Percentiles rank a stretch among this genome's conserved stretches.
These are phyloP conservation scores for Eutypa lata DNA, from an alignment of 2,329 filamentous ascomycete genomes.

Conservation along the genomic window DNA sequence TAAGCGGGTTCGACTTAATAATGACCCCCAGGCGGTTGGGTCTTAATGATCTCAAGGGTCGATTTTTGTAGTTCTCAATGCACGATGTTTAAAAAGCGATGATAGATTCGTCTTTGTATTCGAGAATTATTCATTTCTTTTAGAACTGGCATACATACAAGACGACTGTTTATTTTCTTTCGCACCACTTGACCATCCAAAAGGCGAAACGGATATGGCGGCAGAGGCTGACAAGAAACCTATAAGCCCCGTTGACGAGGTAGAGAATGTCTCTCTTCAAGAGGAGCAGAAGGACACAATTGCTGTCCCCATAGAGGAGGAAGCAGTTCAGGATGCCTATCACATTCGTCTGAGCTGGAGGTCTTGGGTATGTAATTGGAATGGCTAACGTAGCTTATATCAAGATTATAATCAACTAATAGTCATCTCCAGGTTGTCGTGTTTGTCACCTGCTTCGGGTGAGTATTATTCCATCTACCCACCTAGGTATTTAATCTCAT, in stretches of 20 bases:
- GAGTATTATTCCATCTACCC: conserved; percentile 12
- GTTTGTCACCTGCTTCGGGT: conserved; percentile 48
- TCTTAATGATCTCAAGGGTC: background rate
- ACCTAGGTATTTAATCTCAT: background rate
- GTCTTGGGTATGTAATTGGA: conserved; percentile 41
- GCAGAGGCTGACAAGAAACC: background rate
- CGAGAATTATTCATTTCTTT: too few species aligned
- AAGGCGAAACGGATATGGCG: background rate
- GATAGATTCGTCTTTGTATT: too few species aligned
- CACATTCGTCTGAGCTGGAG: conserved; percentile 52
- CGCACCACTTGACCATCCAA: too few species aligned
- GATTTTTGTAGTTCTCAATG: too few species aligned
- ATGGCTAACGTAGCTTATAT: background rate
- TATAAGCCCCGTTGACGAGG: background rate
- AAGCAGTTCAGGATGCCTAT: conserved; percentile 27
- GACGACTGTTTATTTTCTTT: too few species aligned
- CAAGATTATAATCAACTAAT: background rate
- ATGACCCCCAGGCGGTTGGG: background rate
- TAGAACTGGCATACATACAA: too few species aligned
- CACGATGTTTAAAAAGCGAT: too few species aligned
- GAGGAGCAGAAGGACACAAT: conserved; percentile 10
- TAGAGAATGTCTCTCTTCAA: background rate
- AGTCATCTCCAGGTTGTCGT: conserved; percentile 29
- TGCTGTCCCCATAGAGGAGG: conserved; percentile 25
- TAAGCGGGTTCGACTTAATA: background rate